These are phyloP conservation scores for Nicotiana undulata DNA, from an alignment of 257 asterid species.

Conservation along the genomic window DNA sequence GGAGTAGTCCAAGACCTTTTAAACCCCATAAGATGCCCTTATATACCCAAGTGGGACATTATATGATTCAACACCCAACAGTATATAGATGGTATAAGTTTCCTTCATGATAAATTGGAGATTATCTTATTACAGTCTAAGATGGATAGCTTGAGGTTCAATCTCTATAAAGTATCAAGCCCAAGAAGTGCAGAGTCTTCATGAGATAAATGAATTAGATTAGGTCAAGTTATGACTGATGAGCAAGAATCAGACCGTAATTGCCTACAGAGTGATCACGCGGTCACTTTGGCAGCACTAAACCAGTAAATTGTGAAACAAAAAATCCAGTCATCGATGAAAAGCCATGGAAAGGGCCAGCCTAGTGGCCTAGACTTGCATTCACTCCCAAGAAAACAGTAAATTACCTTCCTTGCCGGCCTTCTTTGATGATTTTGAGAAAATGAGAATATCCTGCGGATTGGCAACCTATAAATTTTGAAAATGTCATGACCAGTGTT, in stretches of 20 bases:
- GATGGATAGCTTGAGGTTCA: neutral
- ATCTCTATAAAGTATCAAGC: neutral
- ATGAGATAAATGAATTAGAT: neutral
- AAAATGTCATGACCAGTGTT: constrained; percentile 7
- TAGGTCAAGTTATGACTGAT: neutral
- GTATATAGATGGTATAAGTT: neutral
- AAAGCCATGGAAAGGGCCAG: constrained; percentile 11
- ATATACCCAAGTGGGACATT: neutral
- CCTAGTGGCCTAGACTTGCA: constrained; percentile 2
- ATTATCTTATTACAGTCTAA: neutral
- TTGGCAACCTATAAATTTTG: constrained; percentile 69
- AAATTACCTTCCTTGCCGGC: constrained; percentile 49
- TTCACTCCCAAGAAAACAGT: constrained; percentile 6
- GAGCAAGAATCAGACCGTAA: neutral
- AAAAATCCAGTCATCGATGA: neutral
- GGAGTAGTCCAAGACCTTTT: neutral
- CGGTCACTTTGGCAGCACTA: neutral
- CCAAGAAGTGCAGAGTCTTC: neutral
- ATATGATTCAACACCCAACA: neutral
- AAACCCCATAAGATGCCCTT: neutral
- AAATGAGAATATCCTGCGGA: constrained; percentile 98
- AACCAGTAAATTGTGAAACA: neutral
- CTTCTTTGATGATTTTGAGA: constrained; percentile 79
- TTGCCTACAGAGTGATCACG: constrained; percentile 3
- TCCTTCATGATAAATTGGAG: neutral